phyloP scores from a whole-genome alignment of 257 asterid species.

The Scutellaria galericulata region DNA sequence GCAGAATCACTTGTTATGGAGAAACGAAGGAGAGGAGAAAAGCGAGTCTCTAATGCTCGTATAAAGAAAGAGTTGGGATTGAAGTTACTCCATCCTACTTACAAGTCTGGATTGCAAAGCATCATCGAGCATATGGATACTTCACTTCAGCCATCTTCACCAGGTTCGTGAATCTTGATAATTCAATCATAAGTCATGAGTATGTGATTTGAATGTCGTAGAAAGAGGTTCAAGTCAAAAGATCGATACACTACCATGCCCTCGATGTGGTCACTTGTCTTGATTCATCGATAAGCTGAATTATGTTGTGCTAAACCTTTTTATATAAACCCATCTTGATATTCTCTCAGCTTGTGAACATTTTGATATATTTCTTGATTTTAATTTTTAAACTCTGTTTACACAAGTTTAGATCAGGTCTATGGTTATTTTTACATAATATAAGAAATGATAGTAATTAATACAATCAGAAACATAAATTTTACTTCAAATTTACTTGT shows the following conservation, averaged over 20 bases:
- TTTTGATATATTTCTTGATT: too few species aligned
- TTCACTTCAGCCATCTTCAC: slow-evolving; percentile 31
- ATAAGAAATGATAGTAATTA: too few species aligned
- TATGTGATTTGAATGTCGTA: neutral
- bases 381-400: too few species aligned
- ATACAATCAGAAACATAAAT: too few species aligned
- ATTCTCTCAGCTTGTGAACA: too few species aligned
- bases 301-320: neutral
- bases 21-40: slow-evolving; percentile 53
- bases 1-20: slow-evolving; percentile 30
- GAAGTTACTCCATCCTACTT: slow-evolving; percentile 66
- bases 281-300: neutral
- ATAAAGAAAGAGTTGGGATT: slow-evolving; percentile 77
- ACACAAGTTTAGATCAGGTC: too few species aligned
- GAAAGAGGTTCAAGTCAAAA: neutral
- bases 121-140: slow-evolving; percentile 50
- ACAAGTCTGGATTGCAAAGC: slow-evolving; percentile 69
- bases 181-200: neutral
- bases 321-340: too few species aligned
- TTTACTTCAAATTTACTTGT: too few species aligned
- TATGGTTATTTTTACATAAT: too few species aligned
- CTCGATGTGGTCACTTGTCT: neutral
- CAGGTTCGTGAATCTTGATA: slow-evolving; percentile 25
- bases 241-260: neutral
- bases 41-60: slow-evolving; percentile 84